A percentile compares a stretch with the other conserved stretches of the same genome.
Evolutionary conservation across 169 alveolate species (phyloP).

Genomic region (Theileria parva): DNA sequence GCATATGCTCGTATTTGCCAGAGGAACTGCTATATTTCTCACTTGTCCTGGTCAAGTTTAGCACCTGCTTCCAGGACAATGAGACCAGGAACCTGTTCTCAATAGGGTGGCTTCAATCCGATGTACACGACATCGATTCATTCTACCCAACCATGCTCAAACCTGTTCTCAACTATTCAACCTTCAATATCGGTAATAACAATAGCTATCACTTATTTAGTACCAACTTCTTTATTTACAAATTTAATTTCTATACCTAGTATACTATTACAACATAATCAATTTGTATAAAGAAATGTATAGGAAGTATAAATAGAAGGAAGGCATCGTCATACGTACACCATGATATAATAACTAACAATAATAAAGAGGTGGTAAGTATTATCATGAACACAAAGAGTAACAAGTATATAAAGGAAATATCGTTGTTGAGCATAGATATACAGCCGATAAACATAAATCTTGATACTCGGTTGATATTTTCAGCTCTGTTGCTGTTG

Average conservation of each 20-base stretch:
- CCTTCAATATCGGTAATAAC: conserved; percentile 7
- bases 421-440: conserved; percentile 45
- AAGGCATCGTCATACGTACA: conserved; percentile 8
- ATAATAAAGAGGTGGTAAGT: neutral
- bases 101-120: conserved; percentile 64
- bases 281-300: neutral
- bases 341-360: neutral
- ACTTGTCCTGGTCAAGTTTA: conserved; percentile 35
- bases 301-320: neutral
- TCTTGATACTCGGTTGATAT: conserved; percentile 57
- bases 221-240: no score
- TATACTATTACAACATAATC: no score
- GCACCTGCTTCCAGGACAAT: conserved; percentile 32
- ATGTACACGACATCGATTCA: conserved; percentile 61
- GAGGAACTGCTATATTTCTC: conserved; percentile 60
- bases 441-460: conserved; percentile 51
- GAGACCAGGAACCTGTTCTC: conserved; percentile 33
- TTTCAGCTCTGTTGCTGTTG: conserved; percentile 38
- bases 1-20: conserved; percentile 37
- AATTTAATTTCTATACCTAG: no score
- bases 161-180: conserved; percentile 46
- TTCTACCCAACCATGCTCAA: conserved; percentile 57
- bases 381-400: conserved; percentile 37
- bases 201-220: neutral
- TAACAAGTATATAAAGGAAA: conserved; percentile 42